Evolutionary conservation across 768 basidiomycete species (phyloP).

Genomic region (Hypholoma fasciculare): DNA sequence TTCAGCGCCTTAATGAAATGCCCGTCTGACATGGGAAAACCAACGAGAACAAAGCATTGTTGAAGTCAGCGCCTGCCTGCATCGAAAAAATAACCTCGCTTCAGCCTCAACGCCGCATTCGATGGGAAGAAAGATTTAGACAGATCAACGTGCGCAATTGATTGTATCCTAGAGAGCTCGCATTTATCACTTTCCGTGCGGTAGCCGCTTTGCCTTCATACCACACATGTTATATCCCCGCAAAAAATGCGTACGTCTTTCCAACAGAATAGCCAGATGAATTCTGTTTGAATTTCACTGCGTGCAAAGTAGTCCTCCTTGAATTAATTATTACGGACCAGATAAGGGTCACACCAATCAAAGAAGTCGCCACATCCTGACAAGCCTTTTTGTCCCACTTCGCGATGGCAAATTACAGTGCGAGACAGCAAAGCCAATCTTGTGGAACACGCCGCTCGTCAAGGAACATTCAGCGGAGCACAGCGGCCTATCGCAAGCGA

Average conservation of each 20-base stretch:
- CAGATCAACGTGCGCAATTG: background rate
- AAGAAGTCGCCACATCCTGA: background rate
- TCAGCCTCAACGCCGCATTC: background rate
- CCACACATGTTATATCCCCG: no score
- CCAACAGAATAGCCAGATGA: no score
- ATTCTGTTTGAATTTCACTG: no score
- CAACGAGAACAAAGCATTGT: constrained; percentile 2
- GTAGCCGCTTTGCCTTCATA: no score
- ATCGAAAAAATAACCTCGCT: background rate
- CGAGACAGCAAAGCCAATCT: background rate
- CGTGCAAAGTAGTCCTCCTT: no score
- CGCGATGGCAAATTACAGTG: background rate
- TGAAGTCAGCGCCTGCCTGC: background rate
- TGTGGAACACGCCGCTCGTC: background rate
- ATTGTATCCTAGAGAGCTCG: no score
- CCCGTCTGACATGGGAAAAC: constrained; percentile 3
- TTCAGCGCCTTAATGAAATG: background rate
- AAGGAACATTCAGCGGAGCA: background rate
- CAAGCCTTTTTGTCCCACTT: background rate
- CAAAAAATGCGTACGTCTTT: no score
- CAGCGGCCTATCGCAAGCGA: no score
- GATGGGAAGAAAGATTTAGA: background rate
- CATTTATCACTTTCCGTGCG: no score
- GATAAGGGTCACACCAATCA: no score
- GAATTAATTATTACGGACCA: no score